A percentile compares a stretch with the other conserved stretches of the same genome.
Conservation (phyloP, 2,329 filamentous ascomycete genomes). For the Rhinocladiella mackenziei region DNA sequence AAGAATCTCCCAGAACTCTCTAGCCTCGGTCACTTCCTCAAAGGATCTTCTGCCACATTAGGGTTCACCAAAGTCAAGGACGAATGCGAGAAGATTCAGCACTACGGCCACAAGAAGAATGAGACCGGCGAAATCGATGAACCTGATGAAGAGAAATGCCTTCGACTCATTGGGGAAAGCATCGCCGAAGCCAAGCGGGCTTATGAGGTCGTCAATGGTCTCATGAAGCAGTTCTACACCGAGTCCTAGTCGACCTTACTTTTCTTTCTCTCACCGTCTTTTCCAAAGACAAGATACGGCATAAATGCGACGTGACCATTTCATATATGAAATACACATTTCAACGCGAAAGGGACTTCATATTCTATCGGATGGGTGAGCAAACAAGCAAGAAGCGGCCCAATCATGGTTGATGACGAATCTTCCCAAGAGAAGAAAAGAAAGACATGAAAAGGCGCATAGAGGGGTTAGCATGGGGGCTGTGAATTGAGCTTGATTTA, state of each 20-base stretch:
- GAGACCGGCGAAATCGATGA: slow-evolving; percentile 66
- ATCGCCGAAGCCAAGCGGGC: slow-evolving; percentile 70
- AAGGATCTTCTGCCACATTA: slow-evolving; percentile 92
- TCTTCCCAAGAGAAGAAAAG: neutral
- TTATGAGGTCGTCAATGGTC: slow-evolving; percentile 67
- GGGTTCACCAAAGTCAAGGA: slow-evolving; percentile 88
- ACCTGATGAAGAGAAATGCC: slow-evolving; percentile 62
- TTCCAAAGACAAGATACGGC: no score
- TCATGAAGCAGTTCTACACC: slow-evolving; percentile 68
- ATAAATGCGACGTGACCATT: slow-evolving; percentile 1
- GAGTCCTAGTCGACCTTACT: slow-evolving; percentile 33
- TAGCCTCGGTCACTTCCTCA: slow-evolving; percentile 87
- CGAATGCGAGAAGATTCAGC: slow-evolving; percentile 93
- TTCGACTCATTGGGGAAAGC: slow-evolving; percentile 66
- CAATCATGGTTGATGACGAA: slow-evolving; percentile 1
- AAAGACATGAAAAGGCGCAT: slow-evolving; percentile 1
- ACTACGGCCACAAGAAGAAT: slow-evolving; percentile 79
- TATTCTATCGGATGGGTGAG: neutral
- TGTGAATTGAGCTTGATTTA: no score
- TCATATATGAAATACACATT: no score
- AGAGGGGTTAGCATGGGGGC: slow-evolving; percentile 3
- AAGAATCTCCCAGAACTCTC: slow-evolving; percentile 72
- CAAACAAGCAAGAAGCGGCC: neutral
- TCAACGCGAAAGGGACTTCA: no score
- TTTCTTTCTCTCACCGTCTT: neutral